A percentile compares a stretch with the other conserved stretches of the same genome.
These are phyloP conservation scores for Ambrosia artemisiifolia DNA, from an alignment of 129 eudicot species.

Conservation along the genomic window DNA sequence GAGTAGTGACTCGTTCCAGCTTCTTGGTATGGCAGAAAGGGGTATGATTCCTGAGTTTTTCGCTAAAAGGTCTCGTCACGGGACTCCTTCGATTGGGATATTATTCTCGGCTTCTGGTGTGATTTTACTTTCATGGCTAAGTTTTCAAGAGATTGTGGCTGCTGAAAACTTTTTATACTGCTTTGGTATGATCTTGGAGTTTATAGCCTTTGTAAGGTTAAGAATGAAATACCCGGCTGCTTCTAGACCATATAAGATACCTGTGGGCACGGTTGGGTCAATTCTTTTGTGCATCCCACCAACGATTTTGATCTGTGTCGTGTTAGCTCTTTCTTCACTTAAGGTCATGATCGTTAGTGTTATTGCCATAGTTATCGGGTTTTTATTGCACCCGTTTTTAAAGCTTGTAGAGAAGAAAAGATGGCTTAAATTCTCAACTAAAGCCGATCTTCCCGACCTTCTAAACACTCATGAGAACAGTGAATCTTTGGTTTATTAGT, in stretches of 20 bases:
- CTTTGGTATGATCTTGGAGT: slow-evolving; percentile 77
- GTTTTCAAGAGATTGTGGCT: slow-evolving; percentile 72
- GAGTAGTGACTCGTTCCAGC: slow-evolving; percentile 82
- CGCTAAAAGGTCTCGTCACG: slow-evolving; percentile 64
- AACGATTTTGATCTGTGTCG: slow-evolving; percentile 50
- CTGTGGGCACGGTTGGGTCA: slow-evolving; percentile 66
- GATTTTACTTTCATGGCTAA: slow-evolving; percentile 69
- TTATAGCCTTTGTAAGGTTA: slow-evolving; percentile 55
- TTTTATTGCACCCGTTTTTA: slow-evolving; percentile 56
- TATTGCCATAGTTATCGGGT: slow-evolving; percentile 52
- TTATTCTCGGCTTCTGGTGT: slow-evolving; percentile 76
- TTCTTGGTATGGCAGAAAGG: slow-evolving; percentile 88
- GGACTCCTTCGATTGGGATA: slow-evolving; percentile 67
- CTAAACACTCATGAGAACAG: slow-evolving; percentile 28
- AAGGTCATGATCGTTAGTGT: slow-evolving; percentile 65
- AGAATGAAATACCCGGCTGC: slow-evolving; percentile 53
- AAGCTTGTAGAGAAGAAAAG: slow-evolving; percentile 48
- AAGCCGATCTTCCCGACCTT: slow-evolving; percentile 61
- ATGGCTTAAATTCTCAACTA: slow-evolving; percentile 60
- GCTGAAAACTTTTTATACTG: slow-evolving; percentile 74
- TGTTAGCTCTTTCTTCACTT: slow-evolving; percentile 60
- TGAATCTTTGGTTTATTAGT: slow-evolving; percentile 35
- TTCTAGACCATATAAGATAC: slow-evolving; percentile 70
- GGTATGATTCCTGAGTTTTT: slow-evolving; percentile 75
- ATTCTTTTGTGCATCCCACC: slow-evolving; percentile 65